A percentile compares a stretch with the other conserved stretches of the same genome.
These are phyloP conservation scores for Backusella tuberculispora DNA, from an alignment of 192 early-diverging fungal species.

Conservation along the genomic window DNA sequence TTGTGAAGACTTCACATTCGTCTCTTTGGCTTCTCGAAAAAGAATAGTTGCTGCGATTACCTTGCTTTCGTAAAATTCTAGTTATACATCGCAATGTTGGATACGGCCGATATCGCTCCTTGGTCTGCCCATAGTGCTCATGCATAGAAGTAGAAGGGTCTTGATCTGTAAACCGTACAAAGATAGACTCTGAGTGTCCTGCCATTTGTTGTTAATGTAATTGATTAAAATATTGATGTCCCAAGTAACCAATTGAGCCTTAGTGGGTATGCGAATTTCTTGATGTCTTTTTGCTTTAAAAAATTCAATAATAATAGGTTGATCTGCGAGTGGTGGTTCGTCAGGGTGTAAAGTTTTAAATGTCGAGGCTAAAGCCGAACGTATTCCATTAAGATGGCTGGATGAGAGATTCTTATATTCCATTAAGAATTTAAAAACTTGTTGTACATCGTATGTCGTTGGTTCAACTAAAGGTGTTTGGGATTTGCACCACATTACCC, in stretches of 20 bases:
- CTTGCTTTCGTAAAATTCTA: too few species aligned
- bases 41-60: too few species aligned
- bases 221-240: not conserved
- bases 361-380: not conserved
- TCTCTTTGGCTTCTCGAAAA: too few species aligned
- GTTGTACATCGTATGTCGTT: too few species aligned
- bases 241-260: not conserved
- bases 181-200: not conserved
- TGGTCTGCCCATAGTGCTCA: not conserved
- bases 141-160: not conserved
- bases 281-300: not conserved
- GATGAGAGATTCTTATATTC: too few species aligned
- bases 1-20: too few species aligned
- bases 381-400: not conserved
- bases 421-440: too few species aligned
- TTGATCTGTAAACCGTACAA: not conserved
- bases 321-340: not conserved
- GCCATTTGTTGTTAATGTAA: not conserved
- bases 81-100: not conserved
- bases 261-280: not conserved
- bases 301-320: not conserved
- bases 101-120: not conserved
- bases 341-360: not conserved
- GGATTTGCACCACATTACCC: too few species aligned
- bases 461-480: too few species aligned